Evolutionary conservation across 768 basidiomycete genomes (phyloP).

Genomic region (Phanerochaete carnosa): DNA sequence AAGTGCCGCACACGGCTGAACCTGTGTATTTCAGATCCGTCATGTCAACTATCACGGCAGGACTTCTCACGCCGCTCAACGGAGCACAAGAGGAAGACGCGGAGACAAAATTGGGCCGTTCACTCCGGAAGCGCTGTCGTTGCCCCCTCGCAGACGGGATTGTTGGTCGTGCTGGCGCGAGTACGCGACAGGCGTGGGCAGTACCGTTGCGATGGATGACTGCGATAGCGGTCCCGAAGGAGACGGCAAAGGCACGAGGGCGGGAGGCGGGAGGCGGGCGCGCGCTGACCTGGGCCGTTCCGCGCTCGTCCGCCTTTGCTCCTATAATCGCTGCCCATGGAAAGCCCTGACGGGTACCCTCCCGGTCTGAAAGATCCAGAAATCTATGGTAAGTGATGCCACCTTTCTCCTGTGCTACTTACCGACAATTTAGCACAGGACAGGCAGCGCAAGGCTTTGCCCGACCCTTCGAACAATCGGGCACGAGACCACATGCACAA

Average conservation of each 20-base stretch:
- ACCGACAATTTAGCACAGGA: not conserved
- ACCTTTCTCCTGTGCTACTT: not conserved
- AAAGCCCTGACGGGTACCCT: not conserved
- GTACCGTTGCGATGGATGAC: conserved; percentile 78
- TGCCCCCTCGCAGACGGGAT: conserved; percentile 28
- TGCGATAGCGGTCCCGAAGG: conserved; percentile 55
- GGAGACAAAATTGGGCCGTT: not conserved
- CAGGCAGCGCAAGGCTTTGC: not conserved
- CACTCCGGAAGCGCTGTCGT: conserved; percentile 23
- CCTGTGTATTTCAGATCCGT: not conserved
- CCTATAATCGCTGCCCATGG: not conserved
- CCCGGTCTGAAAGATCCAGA: not conserved
- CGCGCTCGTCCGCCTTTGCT: no score
- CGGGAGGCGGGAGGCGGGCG: conserved; percentile 3
- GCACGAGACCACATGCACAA: not conserved
- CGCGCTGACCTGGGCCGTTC: not conserved
- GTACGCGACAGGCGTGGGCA: conserved; percentile 22
- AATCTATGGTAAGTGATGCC: not conserved
- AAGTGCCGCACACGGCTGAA: no score
- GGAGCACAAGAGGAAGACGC: not conserved
- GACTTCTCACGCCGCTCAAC: not conserved
- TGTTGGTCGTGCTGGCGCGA: conserved; percentile 23
- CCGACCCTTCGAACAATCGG: not conserved
- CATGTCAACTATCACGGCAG: not conserved
- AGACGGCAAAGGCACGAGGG: no score